These are phyloP conservation scores for Chenopodium album DNA, from an alignment of 148 eudicot species.

Conservation along the genomic window DNA sequence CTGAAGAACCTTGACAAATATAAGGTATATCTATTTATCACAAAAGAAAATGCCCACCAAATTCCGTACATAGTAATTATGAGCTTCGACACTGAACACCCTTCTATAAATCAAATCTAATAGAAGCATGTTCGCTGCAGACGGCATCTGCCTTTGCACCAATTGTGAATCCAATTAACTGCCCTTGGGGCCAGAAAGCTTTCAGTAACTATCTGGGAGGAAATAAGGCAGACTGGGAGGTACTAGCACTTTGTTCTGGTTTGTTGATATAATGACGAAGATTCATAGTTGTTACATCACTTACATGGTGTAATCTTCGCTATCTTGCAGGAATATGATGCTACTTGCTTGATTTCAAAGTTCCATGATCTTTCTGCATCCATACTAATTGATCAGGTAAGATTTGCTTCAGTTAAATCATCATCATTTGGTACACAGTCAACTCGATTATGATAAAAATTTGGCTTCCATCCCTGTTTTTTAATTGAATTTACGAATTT, in stretches of 20 bases:
- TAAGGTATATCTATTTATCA: constrained; percentile 50
- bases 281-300: neutral
- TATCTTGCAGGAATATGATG: constrained; percentile 84
- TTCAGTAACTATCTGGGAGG: constrained; percentile 87
- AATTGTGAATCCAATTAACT: constrained; percentile 70
- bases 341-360: constrained; percentile 72
- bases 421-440: neutral
- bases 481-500: neutral
- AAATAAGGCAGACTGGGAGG: constrained; percentile 90
- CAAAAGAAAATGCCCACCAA: neutral
- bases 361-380: constrained; percentile 62
- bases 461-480: neutral
- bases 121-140: constrained; percentile 38
- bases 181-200: constrained; percentile 99
- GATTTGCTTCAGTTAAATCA: neutral
- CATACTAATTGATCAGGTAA: constrained; percentile 95
- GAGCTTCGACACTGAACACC: neutral
- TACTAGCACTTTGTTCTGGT: constrained; percentile 25
- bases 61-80: neutral
- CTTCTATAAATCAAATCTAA: constrained; percentile 1
- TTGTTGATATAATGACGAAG: neutral
- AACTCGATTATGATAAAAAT: neutral
- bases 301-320: neutral
- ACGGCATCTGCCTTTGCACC: constrained; percentile 97
- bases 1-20: constrained; percentile 94